These are phyloP conservation scores for Starmerella kuoi DNA, from an alignment of 805 yeast species.

Conservation along the genomic window DNA sequence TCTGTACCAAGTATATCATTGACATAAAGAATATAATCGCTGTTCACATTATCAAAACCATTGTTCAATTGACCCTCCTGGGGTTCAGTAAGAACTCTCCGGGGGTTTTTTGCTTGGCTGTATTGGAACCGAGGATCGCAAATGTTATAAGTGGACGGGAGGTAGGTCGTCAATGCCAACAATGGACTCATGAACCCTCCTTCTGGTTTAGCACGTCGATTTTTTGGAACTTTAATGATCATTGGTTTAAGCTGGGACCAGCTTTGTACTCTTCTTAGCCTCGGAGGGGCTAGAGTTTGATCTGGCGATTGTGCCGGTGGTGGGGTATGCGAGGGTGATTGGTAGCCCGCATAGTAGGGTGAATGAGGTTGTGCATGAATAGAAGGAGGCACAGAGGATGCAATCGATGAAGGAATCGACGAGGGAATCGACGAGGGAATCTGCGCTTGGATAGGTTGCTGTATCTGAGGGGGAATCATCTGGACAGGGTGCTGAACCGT, in stretches of 20 bases:
- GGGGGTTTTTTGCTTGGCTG: slow-evolving; percentile 74
- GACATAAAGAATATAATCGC: slow-evolving; percentile 85
- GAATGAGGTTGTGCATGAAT: not conserved
- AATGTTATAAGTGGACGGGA: slow-evolving; percentile 68
- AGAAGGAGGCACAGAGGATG: no score
- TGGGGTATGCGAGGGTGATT: slow-evolving; percentile 1
- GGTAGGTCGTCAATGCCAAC: slow-evolving; percentile 60
- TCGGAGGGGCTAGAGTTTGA: slow-evolving; percentile 6
- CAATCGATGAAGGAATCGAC: no score
- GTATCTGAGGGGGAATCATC: not conserved
- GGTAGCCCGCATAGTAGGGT: not conserved
- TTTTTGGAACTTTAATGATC: slow-evolving; percentile 25
- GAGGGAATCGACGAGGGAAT: no score
- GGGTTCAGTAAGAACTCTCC: slow-evolving; percentile 85
- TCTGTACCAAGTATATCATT: slow-evolving; percentile 84
- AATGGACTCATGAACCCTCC: slow-evolving; percentile 45
- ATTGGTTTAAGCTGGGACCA: slow-evolving; percentile 28
- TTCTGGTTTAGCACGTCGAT: slow-evolving; percentile 30
- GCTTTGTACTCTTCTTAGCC: slow-evolving; percentile 14
- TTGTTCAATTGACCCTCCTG: slow-evolving; percentile 67
- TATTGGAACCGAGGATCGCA: slow-evolving; percentile 81
- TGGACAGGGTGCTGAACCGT: not conserved
- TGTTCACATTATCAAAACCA: slow-evolving; percentile 77
- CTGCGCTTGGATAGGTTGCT: not conserved
- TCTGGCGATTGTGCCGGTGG: slow-evolving; percentile 1